Percentiles rank a stretch among this genome's conserved stretches.
Conservation (phyloP, 352 stramenopile genomes). For the Phytophthora agathidicida region DNA sequence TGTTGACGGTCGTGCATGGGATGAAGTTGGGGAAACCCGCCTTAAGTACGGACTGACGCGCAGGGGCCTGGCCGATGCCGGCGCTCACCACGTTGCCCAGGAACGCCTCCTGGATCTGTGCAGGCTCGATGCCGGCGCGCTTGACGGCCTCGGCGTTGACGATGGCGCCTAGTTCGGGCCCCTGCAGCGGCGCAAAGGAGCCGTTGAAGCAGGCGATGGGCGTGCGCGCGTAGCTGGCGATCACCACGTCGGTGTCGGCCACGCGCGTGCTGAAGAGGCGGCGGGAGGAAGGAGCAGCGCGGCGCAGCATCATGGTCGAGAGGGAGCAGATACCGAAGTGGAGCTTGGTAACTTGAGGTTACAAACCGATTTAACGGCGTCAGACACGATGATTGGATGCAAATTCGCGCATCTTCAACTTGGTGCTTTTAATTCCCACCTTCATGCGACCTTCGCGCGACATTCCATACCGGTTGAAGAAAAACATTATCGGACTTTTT, state of each 20-base stretch:
- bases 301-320: conserved; percentile 13
- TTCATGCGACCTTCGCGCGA: too few species aligned
- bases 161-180: conserved; percentile 92
- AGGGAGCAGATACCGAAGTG: not conserved
- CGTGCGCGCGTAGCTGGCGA: conserved; percentile 95
- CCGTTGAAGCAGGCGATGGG: conserved; percentile 97
- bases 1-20: conserved; percentile 98
- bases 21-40: conserved; percentile 92
- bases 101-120: conserved; percentile 95
- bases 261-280: conserved; percentile 76
- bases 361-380: not conserved
- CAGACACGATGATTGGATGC: conserved; percentile 39
- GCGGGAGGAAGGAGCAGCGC: conserved; percentile 24
- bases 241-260: conserved; percentile 89
- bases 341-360: conserved; percentile 6
- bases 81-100: conserved; percentile 98
- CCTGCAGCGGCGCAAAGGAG: conserved; percentile 87
- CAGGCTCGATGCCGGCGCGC: conserved; percentile 67
- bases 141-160: conserved; percentile 89
- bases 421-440: too few species aligned
- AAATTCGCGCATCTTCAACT: conserved; percentile 23
- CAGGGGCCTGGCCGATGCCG: conserved; percentile 96
- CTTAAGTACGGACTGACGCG: conserved; percentile 93
- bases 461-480: too few species aligned
- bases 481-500: too few species aligned